phyloP scores from a whole-genome alignment of 257 asterid genomes.

The Mentha longifolia region DNA sequence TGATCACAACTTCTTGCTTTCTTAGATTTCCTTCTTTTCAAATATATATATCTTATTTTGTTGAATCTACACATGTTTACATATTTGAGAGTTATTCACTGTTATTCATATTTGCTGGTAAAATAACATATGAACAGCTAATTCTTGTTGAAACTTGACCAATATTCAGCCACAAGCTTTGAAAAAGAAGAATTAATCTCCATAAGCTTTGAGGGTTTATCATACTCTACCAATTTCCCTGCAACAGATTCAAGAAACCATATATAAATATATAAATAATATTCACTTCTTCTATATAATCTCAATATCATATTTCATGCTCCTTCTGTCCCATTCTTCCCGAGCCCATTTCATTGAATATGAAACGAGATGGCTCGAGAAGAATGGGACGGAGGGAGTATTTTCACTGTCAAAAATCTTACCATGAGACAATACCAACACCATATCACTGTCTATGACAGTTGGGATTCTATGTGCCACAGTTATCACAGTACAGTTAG shows the following conservation, averaged over 20 bases:
- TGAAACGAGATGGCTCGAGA: no score
- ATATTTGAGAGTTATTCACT: no score
- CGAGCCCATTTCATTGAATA: no score
- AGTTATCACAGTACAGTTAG: conserved; percentile 64
- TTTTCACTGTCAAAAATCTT: conserved; percentile 6
- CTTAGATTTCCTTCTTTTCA: no score
- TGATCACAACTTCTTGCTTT: no score
- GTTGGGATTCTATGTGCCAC: conserved; percentile 92
- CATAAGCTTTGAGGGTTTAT: conserved; percentile 74
- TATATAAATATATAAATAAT: background rate
- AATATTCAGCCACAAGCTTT: conserved; percentile 76
- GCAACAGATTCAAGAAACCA: conserved; percentile 28
- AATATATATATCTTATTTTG: no score
- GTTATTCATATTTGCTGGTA: no score
- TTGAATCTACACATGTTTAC: no score
- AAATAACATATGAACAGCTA: no score
- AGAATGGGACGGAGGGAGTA: no score
- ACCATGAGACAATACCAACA: conserved; percentile 77
- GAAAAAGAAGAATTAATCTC: conserved; percentile 62
- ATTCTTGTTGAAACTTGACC: conserved; percentile 72
- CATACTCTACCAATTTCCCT: conserved; percentile 63
- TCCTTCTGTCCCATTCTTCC: no score
- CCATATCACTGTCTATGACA: conserved; percentile 83
- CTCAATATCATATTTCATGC: no score
- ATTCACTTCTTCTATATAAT: background rate